Base-by-base conservation (phyloP, 2,329 filamentous ascomycete species). In the Xylogone sp. region DNA sequence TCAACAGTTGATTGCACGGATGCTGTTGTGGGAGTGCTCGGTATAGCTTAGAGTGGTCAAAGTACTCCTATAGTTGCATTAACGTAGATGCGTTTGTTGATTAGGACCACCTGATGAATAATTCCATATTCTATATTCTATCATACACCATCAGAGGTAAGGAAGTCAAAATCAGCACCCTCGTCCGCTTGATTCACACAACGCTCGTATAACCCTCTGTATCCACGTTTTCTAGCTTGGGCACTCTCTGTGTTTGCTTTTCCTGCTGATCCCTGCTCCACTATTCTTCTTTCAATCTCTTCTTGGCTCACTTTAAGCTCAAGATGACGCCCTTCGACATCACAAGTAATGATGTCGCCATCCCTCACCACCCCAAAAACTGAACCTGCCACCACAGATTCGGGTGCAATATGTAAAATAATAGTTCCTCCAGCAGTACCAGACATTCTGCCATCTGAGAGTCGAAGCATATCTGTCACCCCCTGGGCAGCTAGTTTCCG, bases 161-260 rank as follows among this genome's bases (percentile, higher is more conserved):
- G 64, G 52, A 86, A 85, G 54, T 81, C 80, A 66, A 86, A 85
- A 61, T 86, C 81, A 0, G 74, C 79, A 0, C 82, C 82, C 2
- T 73, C 59, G 55, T 84, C 73, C 0, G 82, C 82, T 62, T 84
- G 80, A 18, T 81, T 83, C 0, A 85, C 82, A 16, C 71, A 72
- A 5, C 79, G 68, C 71, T 82, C 74, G 61, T 83, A 86, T 45
- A 86, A 59, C 0, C 80, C 81, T 1, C 78, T 67, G 65, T 85
- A 86, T 0, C 82, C 82, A 58, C 81, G 73, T 58, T 69, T 74
- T 3, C 53, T 62, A 45, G 67, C 63, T 24, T 19, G 31, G 24
- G 46, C 53, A 9, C 50, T 58, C 45, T 52, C 57, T n/a, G 50
- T 61, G 59, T 12, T 52, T 58, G 29, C 59, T 54, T 46, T 62